phyloP scores from a whole-genome alignment of 768 basidiomycete species.

The Collybia nuda region DNA sequence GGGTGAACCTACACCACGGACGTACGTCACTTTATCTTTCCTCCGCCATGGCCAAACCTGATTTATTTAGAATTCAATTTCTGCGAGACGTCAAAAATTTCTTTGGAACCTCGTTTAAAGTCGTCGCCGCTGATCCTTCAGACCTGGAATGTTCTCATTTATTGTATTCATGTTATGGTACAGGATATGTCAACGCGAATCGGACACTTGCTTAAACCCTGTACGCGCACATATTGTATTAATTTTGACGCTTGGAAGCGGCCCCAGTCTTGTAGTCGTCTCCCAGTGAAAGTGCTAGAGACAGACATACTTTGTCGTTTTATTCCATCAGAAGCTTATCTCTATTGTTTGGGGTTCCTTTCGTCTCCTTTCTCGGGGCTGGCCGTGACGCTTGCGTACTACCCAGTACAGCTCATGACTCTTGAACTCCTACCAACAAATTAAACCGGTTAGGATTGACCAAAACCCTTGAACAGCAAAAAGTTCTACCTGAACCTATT shows the following conservation, averaged over 20 bases:
- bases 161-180: conserved; percentile 87
- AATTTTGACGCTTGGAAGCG: too few relatives aligned
- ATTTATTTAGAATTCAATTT: conserved; percentile 75
- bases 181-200: conserved; percentile 89
- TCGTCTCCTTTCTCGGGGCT: too few relatives aligned
- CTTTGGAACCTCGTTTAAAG: conserved; percentile 94
- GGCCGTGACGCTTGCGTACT: too few relatives aligned
- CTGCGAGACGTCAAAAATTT: conserved; percentile 77
- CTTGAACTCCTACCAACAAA: too few relatives aligned
- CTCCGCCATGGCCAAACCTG: conserved; percentile 5
- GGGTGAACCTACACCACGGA: conserved; percentile 78
- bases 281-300: too few relatives aligned
- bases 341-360: too few relatives aligned
- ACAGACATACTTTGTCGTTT: too few relatives aligned
- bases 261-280: too few relatives aligned
- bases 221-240: neutral
- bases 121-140: conserved; percentile 58
- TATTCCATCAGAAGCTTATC: too few relatives aligned
- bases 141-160: conserved; percentile 58
- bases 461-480: neutral
- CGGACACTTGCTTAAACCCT: conserved; percentile 53
- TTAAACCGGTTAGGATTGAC: too few relatives aligned
- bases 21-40: conserved; percentile 48
- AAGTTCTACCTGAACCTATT: neutral
- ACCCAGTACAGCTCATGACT: too few relatives aligned